Base-by-base conservation (phyloP, 768 basidiomycete genomes). In the Trametes meyenii region DNA sequence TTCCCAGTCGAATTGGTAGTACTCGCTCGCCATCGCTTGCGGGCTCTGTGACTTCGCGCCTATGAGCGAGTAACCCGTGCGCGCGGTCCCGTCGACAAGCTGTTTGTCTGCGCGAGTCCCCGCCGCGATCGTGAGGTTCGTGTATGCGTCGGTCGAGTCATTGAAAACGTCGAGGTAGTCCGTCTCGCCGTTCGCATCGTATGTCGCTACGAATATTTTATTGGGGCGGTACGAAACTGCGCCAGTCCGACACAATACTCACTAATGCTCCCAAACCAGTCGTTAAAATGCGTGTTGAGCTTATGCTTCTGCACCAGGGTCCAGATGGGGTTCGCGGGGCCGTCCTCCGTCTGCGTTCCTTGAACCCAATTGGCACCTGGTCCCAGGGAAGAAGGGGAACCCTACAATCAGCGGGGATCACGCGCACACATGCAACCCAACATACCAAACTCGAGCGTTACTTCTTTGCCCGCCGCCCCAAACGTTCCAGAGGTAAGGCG, bases 271-370 rank as follows among this genome's bases (percentile, higher is more conserved):
- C 60, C 63, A 42, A 50, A 63, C 45, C 54, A 69, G 54, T 69
- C 79, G 61, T 76, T 85, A 48, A 72, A 74, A 43, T 70, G 73
- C 1, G 79, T 80, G 49, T 73, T 72, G 16, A 86, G 55, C 23
- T 76, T 75, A 57, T 85, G 79, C 61, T 85, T 84, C 61, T 78
- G 71, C 2, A 80, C 83, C 45, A 88, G 73, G 7, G 70, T 67
- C 65, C 81, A 79, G 16, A 88, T 85, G 0, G 86, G 86, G 66
- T 88, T 88, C 4, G 74, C 73, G 4, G 78, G 75, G 0, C 82
- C 83, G 23, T 77, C 67, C 0, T 72, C 79, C 1, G 72, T 66
- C 52, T 83, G 81, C 0, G 77, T 78, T 26, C 80, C 76, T 57
- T 76, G 74, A 4, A 77, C 68, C 76, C 75, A 76, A 50, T 76